A percentile compares a stretch with the other conserved stretches of the same genome.
Conservation (phyloP, 306 rosid genomes). For the Trifolium repens region DNA sequence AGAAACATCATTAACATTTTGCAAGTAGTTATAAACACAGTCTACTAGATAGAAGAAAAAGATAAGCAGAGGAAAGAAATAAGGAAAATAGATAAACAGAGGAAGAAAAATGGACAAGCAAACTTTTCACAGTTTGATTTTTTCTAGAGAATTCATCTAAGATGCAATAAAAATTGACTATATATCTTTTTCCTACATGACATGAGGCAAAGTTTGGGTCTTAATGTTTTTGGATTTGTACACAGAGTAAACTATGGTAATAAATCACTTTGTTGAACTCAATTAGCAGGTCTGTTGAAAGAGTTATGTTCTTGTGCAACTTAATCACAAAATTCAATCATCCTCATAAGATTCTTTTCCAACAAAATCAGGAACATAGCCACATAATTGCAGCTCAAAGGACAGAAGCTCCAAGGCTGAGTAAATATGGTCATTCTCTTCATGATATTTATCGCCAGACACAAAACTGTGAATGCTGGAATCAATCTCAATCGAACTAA, state of each 20-base stretch:
- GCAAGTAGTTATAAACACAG: neutral
- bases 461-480: slow-evolving; percentile 75
- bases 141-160: neutral
- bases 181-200: neutral
- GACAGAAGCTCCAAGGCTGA: slow-evolving; percentile 62
- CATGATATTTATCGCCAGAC: slow-evolving; percentile 74
- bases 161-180: neutral
- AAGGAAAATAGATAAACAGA: no score
- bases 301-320: slow-evolving; percentile 11
- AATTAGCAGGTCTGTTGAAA: slow-evolving; percentile 6
- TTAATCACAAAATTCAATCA: slow-evolving; percentile 40
- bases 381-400: slow-evolving; percentile 62
- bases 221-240: slow-evolving; percentile 3
- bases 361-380: slow-evolving; percentile 60
- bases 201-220: neutral
- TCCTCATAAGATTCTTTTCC: slow-evolving; percentile 48
- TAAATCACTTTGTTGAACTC: slow-evolving; percentile 24
- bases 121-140: neutral
- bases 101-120: neutral
- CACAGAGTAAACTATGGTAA: neutral
- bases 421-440: slow-evolving; percentile 51
- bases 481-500: slow-evolving; percentile 78
- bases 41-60: neutral
- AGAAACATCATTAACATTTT: neutral
- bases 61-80: neutral